Percentiles rank a stretch among this genome's conserved stretches.
These are phyloP conservation scores for Penicillium simplicissimum DNA, from an alignment of 495 filamentous ascomycete species.

Conservation along the genomic window DNA sequence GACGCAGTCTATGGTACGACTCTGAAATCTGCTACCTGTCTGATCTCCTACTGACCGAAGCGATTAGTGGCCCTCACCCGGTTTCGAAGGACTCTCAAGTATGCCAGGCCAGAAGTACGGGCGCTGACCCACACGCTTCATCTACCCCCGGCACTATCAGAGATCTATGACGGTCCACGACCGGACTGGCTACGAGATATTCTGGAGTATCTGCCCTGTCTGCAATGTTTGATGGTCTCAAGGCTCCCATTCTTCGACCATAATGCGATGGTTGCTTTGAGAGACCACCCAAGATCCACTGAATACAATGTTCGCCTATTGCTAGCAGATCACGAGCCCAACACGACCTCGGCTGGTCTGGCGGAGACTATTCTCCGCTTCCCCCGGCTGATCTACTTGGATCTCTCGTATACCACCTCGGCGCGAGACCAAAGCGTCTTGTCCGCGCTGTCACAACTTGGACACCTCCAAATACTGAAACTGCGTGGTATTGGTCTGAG, in stretches of 20 bases:
- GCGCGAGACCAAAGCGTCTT: slow-evolving; percentile 55
- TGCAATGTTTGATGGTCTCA: slow-evolving; percentile 63
- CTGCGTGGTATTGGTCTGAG: slow-evolving; percentile 57
- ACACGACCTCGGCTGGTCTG: slow-evolving; percentile 56
- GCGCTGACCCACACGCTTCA: slow-evolving; percentile 64
- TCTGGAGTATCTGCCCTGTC: slow-evolving; percentile 57
- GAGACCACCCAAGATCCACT: slow-evolving; percentile 17
- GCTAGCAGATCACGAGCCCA: slow-evolving; percentile 57
- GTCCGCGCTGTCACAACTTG: slow-evolving; percentile 41
- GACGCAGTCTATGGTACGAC: slow-evolving; percentile 60
- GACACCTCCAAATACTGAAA: slow-evolving; percentile 58
- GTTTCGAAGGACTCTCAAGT: slow-evolving; percentile 60
- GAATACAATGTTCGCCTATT: slow-evolving; percentile 54
- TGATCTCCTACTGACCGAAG: not conserved
- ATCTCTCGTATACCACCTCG: slow-evolving; percentile 60
- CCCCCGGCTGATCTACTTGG: slow-evolving; percentile 57
- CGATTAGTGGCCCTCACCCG: slow-evolving; percentile 58
- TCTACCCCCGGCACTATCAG: slow-evolving; percentile 64
- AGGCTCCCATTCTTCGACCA: slow-evolving; percentile 66
- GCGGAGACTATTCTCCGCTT: slow-evolving; percentile 54
- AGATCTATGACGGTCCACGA: slow-evolving; percentile 64
- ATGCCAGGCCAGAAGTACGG: slow-evolving; percentile 54
- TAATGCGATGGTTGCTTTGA: slow-evolving; percentile 55
- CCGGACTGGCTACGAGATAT: slow-evolving; percentile 63
- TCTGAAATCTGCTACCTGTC: not conserved